A percentile compares a stretch with the other conserved stretches of the same genome.
These are phyloP conservation scores for Apiospora aurea DNA, from an alignment of 2,329 filamentous ascomycete genomes.

Conservation along the genomic window DNA sequence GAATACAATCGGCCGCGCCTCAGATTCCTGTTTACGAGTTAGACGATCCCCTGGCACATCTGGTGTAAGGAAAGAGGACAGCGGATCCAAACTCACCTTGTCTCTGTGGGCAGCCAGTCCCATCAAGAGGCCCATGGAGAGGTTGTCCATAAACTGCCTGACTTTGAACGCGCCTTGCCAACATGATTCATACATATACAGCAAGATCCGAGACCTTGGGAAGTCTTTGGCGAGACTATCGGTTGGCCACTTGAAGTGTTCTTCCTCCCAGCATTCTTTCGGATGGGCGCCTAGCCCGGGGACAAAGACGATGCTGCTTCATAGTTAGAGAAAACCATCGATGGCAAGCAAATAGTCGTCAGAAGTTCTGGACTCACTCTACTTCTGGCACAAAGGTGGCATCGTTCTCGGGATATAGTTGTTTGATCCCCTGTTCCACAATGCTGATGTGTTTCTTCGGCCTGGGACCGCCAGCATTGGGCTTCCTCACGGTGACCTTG, in stretches of 20 bases:
- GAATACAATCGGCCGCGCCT: constrained; percentile 48
- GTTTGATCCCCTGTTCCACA: constrained; percentile 48
- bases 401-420: constrained; percentile 45
- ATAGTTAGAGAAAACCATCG: neutral
- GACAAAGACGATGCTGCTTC: constrained; percentile 46
- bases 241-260: constrained; percentile 49
- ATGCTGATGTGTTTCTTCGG: constrained; percentile 45
- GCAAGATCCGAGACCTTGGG: constrained; percentile 47
- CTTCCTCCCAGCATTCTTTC: constrained; percentile 48
- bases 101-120: constrained; percentile 44
- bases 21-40: constrained; percentile 33
- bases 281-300: constrained; percentile 50
- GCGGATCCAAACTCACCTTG: constrained; percentile 35
- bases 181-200: constrained; percentile 51
- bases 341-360: too few relatives aligned
- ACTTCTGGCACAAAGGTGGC: constrained; percentile 42
- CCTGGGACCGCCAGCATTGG: constrained; percentile 35
- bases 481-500: neutral
- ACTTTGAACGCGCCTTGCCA: constrained; percentile 50
- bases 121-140: constrained; percentile 47
- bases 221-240: constrained; percentile 49
- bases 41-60: neutral
- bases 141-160: constrained; percentile 49
- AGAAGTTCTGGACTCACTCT: constrained; percentile 39
- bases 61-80: neutral